Base-by-base conservation (phyloP, 2,329 filamentous ascomycete genomes). In the Rosellinia necatrix region DNA sequence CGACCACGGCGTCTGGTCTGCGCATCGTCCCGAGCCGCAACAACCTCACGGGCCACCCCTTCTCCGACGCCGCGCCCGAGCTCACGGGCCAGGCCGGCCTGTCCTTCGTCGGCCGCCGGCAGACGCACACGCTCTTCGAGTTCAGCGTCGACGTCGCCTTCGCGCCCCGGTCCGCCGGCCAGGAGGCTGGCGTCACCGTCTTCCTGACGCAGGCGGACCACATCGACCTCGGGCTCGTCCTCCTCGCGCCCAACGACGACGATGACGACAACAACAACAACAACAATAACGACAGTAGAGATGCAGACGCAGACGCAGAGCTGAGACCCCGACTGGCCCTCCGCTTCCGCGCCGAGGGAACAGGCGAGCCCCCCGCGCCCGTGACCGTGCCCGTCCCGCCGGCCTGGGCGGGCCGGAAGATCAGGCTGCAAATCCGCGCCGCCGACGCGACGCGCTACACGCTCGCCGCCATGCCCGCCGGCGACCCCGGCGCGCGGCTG, bases 151-250 rank as follows among this genome's bases (percentile, higher is more conserved):
- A 72, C 52, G 22, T 73, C 13, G 37, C 60, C 2, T 71, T 71
- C 37, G n/a, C 35, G 2, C 67, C 70, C 2, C 19, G 37, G 24
- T 46, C 42, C n/a, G 57, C 47, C 3, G 66, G 59, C 17, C 63
- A 71, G 29, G 72, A 74, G 34, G 71, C 71, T 2, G 72, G 72
- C 12, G 63, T 71, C 30, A 66, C 68, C 1, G 65, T 69, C 7
- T 73, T 74, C 63, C 60, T 73, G 29, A 73, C 71, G 4, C 70
- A 72, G 48, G 27, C 53, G 19, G 60, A 68, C 46, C 69, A 72
- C 47, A 67, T 74, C 49, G 68, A 73, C 44, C 63, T 74, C 5
- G 69, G 69, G 22, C 44, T 72, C 15, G 66, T 71, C 8, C 49
- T 65, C 8, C 59, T 67, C 21, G n/a, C 55, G 9, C 22, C 35